These are phyloP conservation scores for Daphne laureola DNA, from an alignment of 441 rosid species.

Conservation along the genomic window DNA sequence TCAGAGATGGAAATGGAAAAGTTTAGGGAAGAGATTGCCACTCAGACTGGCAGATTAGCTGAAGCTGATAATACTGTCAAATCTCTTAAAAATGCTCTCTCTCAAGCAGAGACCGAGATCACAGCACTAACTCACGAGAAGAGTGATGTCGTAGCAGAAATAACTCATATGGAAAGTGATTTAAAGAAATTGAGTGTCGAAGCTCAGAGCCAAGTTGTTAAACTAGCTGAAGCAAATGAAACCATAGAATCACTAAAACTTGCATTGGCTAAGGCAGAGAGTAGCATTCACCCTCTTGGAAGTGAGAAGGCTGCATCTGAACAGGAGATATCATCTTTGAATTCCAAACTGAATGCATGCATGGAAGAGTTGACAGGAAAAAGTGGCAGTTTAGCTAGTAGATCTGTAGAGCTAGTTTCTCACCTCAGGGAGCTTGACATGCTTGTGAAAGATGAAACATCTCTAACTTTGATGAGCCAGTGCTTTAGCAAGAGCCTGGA, in stretches of 20 bases:
- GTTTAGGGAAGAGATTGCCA: slow-evolving; percentile 38
- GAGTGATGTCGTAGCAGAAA: slow-evolving; percentile 28
- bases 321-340: slow-evolving; percentile 55
- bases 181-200: slow-evolving; percentile 51
- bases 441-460: slow-evolving; percentile 44
- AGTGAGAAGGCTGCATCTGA: slow-evolving; percentile 50
- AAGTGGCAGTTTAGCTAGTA: slow-evolving; percentile 47
- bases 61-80: slow-evolving; percentile 53
- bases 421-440: slow-evolving; percentile 48
- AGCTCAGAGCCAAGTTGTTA: slow-evolving; percentile 38
- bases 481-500: slow-evolving; percentile 46
- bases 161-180: slow-evolving; percentile 43
- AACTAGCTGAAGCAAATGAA: slow-evolving; percentile 42
- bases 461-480: slow-evolving; percentile 36
- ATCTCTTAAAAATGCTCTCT: slow-evolving; percentile 57
- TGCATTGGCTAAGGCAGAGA: slow-evolving; percentile 52
- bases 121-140: slow-evolving; percentile 44
- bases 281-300: slow-evolving; percentile 42
- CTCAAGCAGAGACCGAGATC: slow-evolving; percentile 44
- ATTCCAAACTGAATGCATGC: slow-evolving; percentile 65
- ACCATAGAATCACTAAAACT: slow-evolving; percentile 58
- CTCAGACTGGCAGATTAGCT: slow-evolving; percentile 39
- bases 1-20: slow-evolving; percentile 49
- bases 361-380: slow-evolving; percentile 75
- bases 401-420: slow-evolving; percentile 47